Percentiles rank a stretch among this genome's conserved stretches.
Conservation (phyloP, 352 stramenopile species). For the Globisporangium irregulare region DNA sequence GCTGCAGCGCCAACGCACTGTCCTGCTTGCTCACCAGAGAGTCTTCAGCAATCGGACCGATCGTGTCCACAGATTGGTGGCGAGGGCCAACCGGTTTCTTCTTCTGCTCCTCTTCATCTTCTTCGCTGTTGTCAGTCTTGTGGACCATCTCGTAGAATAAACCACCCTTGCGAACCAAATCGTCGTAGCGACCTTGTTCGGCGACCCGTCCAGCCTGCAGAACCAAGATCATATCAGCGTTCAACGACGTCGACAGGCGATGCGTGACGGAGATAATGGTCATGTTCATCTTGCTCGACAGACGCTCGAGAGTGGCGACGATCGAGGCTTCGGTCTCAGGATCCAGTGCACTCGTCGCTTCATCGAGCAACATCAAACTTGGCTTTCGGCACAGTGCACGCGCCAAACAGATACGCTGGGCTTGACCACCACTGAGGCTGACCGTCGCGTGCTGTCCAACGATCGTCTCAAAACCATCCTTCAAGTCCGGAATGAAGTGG, state of each 20-base stretch:
- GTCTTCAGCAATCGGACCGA: conserved; percentile 39
- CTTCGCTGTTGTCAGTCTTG: conserved; percentile 56
- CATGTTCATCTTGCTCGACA: conserved; percentile 85
- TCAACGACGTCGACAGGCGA: conserved; percentile 76
- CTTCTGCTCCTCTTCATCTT: conserved; percentile 39
- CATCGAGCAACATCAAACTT: conserved; percentile 78
- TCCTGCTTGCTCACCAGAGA: conserved; percentile 41
- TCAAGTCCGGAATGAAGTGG: conserved; percentile 79
- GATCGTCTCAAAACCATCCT: conserved; percentile 80
- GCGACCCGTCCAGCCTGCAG: conserved; percentile 73
- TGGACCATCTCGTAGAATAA: conserved; percentile 87
- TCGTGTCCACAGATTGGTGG: conserved; percentile 36
- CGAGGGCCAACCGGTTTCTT: conserved; percentile 26
- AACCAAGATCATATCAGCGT: conserved; percentile 82
- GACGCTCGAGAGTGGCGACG: conserved; percentile 72
- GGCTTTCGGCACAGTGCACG: conserved; percentile 78
- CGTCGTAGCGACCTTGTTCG: conserved; percentile 76
- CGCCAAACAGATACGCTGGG: conserved; percentile 82
- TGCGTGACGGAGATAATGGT: conserved; percentile 89
- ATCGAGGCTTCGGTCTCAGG: conserved; percentile 86
- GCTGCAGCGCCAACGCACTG: conserved; percentile 70
- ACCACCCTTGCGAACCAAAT: conserved; percentile 59
- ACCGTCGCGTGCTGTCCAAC: conserved; percentile 86
- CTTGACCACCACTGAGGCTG: conserved; percentile 83
- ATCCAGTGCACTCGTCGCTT: conserved; percentile 85